Conservation (phyloP, 1,139 yeast genomes). For the Candida labiduridarum region DNA sequence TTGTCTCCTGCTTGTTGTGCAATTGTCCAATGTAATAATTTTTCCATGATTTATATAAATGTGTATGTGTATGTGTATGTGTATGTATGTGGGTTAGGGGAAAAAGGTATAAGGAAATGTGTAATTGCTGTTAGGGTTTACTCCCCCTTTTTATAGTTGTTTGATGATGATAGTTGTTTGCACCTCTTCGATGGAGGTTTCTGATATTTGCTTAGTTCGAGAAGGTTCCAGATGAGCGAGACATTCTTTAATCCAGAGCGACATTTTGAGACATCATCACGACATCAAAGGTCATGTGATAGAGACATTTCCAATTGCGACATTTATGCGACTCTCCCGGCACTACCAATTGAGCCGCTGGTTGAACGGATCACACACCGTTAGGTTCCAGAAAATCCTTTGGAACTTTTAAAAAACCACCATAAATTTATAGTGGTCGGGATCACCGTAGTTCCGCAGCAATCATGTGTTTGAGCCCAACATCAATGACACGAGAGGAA, state of each 20-base stretch:
- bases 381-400: not conserved
- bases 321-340: not conserved
- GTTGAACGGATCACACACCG: not conserved
- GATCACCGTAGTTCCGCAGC: not conserved
- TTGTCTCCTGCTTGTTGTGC: constrained; percentile 74
- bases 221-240: constrained; percentile 9
- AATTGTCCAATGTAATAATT: constrained; percentile 87
- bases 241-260: not conserved
- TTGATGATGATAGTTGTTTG: not conserved
- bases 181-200: not conserved
- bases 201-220: constrained; percentile 3
- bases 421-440: not conserved
- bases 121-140: not conserved
- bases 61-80: constrained; percentile 1
- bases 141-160: not conserved
- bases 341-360: not conserved
- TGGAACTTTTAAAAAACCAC: not conserved
- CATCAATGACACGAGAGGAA: too few relatives aligned
- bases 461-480: not conserved
- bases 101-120: not conserved
- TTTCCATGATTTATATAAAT: constrained; percentile 62
- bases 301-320: not conserved
- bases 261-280: not conserved
- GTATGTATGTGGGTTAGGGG: not conserved
- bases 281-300: not conserved